Evolutionary conservation across 1,284 basidiomycete genomes (phyloP).

Genomic region (Moniliella sp.): DNA sequence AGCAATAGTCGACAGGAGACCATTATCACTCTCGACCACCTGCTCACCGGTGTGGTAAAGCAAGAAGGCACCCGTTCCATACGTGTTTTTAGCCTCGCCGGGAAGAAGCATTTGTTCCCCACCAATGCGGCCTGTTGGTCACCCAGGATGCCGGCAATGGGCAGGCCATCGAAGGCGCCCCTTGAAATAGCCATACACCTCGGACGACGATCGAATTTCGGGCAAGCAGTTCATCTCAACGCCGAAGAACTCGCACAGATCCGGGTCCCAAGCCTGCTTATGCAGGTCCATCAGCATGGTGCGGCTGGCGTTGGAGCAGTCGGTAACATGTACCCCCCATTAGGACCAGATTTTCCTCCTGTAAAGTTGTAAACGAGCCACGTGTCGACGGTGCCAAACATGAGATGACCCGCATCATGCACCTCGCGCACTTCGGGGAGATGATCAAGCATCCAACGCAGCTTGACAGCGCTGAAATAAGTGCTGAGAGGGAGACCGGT

Average conservation of each 20-base stretch:
- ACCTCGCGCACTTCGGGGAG: constrained; percentile 56
- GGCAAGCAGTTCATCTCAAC: constrained; percentile 59
- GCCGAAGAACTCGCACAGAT: constrained; percentile 67
- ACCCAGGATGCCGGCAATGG: constrained; percentile 73
- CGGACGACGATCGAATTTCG: constrained; percentile 67
- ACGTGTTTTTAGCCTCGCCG: constrained; percentile 35
- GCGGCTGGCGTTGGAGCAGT: constrained; percentile 89
- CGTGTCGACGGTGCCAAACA: constrained; percentile 84
- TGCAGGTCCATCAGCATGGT: constrained; percentile 72
- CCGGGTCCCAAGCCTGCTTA: constrained; percentile 60
- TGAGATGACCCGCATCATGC: constrained; percentile 57
- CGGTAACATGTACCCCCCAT: constrained; percentile 65
- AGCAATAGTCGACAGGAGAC: constrained; percentile 81
- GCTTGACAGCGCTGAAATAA: constrained; percentile 86
- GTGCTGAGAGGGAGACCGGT: constrained; percentile 38
- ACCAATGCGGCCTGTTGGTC: constrained; percentile 91
- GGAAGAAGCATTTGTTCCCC: constrained; percentile 52
- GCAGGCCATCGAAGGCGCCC: constrained; percentile 53
- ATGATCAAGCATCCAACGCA: constrained; percentile 89
- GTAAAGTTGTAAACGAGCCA: constrained; percentile 54
- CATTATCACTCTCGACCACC: constrained; percentile 62
- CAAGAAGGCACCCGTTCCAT: constrained; percentile 73
- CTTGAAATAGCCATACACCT: constrained; percentile 63
- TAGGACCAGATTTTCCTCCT: constrained; percentile 56
- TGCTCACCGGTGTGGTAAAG: constrained; percentile 78